A percentile compares a stretch with the other conserved stretches of the same genome.
phyloP scores from a whole-genome alignment of 768 basidiomycete genomes.

The Coprinellus aureogranulatus region DNA sequence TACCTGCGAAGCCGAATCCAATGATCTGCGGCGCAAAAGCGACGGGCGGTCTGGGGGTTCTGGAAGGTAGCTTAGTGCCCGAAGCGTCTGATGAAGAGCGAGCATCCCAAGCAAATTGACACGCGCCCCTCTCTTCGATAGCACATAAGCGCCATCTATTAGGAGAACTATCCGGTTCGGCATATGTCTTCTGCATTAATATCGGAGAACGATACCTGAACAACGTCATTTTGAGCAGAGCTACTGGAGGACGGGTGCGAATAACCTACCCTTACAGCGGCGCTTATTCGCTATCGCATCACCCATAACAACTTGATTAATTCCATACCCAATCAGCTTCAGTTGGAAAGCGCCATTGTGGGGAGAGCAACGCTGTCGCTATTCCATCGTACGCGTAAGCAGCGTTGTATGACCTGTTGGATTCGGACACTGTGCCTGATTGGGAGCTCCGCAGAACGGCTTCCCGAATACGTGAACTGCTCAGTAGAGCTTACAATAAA shows the following conservation, averaged over 20 bases:
- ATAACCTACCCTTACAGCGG: not conserved
- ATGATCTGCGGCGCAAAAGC: slow-evolving; percentile 35
- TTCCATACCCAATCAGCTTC: not conserved
- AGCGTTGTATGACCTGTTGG: not conserved
- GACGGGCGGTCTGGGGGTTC: slow-evolving; percentile 8
- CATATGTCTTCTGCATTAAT: not conserved
- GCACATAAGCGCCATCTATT: not conserved
- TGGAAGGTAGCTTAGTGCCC: slow-evolving; percentile 1
- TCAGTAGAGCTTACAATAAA: not conserved
- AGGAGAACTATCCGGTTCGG: not conserved
- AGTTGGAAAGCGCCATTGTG: not conserved
- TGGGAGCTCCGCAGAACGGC: not conserved
- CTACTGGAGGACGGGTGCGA: not conserved
- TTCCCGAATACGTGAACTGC: not conserved
- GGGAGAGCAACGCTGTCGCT: not conserved
- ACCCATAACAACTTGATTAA: not conserved
- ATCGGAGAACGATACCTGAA: not conserved
- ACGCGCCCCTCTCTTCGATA: not conserved
- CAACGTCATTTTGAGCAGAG: not conserved
- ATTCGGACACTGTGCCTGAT: not conserved
- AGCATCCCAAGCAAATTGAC: not conserved
- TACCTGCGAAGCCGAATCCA: slow-evolving; percentile 23
- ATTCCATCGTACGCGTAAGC: not conserved
- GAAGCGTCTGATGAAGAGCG: not conserved
- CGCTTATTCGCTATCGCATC: not conserved